Conservation (phyloP, 768 basidiomycete species). For the Mycena alexandri region DNA sequence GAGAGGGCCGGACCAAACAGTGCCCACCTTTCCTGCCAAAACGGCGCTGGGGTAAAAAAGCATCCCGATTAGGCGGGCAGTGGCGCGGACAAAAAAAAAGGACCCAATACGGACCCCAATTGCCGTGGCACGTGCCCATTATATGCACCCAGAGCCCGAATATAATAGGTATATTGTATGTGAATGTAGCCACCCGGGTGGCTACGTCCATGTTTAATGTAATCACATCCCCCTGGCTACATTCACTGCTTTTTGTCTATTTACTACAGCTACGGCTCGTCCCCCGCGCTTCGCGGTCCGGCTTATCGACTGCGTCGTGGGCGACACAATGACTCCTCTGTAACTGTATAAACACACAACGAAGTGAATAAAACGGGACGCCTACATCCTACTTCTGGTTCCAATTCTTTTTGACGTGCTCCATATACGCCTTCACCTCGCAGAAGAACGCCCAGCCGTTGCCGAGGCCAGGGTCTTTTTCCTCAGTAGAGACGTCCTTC, state of each 20-base stretch:
- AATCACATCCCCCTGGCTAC: slow-evolving; percentile 6
- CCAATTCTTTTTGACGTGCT: slow-evolving; percentile 10
- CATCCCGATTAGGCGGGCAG: background rate
- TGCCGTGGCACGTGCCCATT: background rate
- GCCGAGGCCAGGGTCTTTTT: slow-evolving; percentile 32
- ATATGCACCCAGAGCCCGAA: background rate
- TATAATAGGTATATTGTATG: background rate
- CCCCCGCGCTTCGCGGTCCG: slow-evolving; percentile 26
- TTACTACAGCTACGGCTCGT: slow-evolving; percentile 21
- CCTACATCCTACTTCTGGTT: slow-evolving; percentile 9
- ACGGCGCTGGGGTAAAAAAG: background rate
- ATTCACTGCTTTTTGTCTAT: background rate
- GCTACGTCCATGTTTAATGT: background rate
- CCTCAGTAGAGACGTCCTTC: slow-evolving; percentile 33
- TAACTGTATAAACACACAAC: no score
- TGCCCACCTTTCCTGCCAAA: background rate
- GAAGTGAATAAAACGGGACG: background rate
- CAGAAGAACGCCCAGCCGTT: slow-evolving; percentile 37
- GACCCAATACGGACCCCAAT: background rate
- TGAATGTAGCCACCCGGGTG: background rate
- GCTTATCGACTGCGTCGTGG: background rate
- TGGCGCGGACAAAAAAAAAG: background rate
- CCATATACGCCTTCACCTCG: slow-evolving; percentile 22
- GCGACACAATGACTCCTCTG: slow-evolving; percentile 25
- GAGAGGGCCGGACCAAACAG: background rate